Evolutionary conservation across 148 eudicot species (phyloP).

Genomic region (Spergularia bocconei): DNA sequence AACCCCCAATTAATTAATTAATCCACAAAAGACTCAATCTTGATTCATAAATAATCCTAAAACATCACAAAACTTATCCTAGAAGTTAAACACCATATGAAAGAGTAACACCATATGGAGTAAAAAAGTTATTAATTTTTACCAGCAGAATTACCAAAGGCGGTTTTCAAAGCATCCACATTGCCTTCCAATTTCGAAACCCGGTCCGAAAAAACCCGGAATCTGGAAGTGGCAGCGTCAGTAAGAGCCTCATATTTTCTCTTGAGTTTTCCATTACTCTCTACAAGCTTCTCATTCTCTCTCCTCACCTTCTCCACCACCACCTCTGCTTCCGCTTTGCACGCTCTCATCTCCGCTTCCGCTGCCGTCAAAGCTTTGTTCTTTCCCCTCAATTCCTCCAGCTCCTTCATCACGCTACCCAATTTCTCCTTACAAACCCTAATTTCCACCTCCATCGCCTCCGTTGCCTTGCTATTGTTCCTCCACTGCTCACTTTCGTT

Average conservation of each 20-base stretch:
- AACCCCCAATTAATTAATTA: no score
- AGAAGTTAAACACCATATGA: no score
- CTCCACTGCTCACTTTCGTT: not conserved
- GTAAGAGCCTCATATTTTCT: not conserved
- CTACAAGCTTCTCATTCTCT: not conserved
- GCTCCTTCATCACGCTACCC: no score
- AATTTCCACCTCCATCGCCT: not conserved
- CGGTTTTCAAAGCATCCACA: not conserved
- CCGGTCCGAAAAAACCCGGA: not conserved
- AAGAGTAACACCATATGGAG: no score
- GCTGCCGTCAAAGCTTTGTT: not conserved
- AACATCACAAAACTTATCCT: no score
- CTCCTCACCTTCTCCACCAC: not conserved
- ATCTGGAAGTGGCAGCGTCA: not conserved
- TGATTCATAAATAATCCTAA: no score
- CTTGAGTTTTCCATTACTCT: not conserved
- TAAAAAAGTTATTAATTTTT: no score
- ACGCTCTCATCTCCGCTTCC: not conserved
- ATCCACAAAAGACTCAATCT: no score
- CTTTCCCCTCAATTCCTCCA: not conserved
- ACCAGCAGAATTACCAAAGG: not conserved
- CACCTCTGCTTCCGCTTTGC: no score
- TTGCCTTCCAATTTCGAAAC: not conserved
- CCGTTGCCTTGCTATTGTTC: not conserved
- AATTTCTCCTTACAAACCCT: not conserved